Percentiles rank a stretch among this genome's conserved stretches.
Conservation (phyloP, 768 basidiomycete genomes). For the Cystobasidiopsis lactophilus region DNA sequence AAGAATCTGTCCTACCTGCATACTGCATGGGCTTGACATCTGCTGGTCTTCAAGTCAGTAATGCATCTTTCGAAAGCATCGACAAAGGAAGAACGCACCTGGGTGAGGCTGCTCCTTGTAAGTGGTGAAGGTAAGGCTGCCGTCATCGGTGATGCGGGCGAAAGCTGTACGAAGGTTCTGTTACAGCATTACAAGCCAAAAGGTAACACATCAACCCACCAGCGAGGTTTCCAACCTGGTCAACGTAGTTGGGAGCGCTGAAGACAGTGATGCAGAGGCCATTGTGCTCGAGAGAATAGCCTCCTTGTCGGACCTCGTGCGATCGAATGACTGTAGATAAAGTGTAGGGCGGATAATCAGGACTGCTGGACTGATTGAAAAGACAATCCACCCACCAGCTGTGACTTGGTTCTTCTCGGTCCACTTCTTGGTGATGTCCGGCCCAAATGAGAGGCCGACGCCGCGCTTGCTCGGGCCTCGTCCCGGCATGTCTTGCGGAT, state of each 20-base stretch:
- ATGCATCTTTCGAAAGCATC: too few species aligned
- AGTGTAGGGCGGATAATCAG: too few species aligned
- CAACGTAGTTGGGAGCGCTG: slow-evolving; percentile 37
- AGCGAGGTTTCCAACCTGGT: slow-evolving; percentile 4
- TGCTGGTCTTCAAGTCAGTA: too few species aligned
- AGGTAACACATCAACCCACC: not conserved
- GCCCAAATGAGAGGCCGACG: slow-evolving; percentile 86
- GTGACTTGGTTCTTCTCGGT: slow-evolving; percentile 18
- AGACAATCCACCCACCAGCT: too few species aligned
- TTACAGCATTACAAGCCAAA: not conserved
- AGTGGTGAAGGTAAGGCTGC: slow-evolving; percentile 15
- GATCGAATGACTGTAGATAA: slow-evolving; percentile 79
- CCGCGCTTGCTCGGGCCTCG: slow-evolving; percentile 94
- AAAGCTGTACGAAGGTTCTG: slow-evolving; percentile 26
- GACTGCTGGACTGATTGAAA: too few species aligned
- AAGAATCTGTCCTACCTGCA: too few species aligned
- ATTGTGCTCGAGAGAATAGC: slow-evolving; percentile 84
- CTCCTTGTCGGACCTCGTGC: slow-evolving; percentile 49
- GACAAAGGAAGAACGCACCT: too few species aligned
- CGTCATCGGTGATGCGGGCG: slow-evolving; percentile 28
- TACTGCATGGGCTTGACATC: too few species aligned
- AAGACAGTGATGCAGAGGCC: slow-evolving; percentile 90
- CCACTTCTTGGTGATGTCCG: slow-evolving; percentile 24
- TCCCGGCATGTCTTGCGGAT: slow-evolving; percentile 70
- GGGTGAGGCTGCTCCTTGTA: slow-evolving; percentile 16